Conservation (phyloP, 495 filamentous ascomycete genomes). For the Penicillium lagena region DNA sequence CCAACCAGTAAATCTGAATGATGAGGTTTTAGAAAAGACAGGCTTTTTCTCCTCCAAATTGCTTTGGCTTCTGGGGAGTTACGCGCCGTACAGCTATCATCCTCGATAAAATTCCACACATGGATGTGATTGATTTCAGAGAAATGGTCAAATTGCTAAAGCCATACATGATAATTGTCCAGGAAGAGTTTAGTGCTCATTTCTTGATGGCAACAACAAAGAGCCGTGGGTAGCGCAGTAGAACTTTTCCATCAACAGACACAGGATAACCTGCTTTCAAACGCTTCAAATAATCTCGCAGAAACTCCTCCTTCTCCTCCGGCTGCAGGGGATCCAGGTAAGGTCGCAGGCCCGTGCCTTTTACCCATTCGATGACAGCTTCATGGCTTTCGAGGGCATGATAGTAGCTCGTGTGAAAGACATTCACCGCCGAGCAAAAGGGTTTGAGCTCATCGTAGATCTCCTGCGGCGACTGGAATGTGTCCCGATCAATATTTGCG, state of each 20-base stretch:
- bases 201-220: slow-evolving; percentile 41
- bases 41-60: too few relatives aligned
- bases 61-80: too few relatives aligned
- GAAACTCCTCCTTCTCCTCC: slow-evolving; percentile 28
- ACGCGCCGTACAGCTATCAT: too few relatives aligned
- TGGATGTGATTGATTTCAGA: too few relatives aligned
- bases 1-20: too few relatives aligned
- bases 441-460: slow-evolving; percentile 42
- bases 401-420: slow-evolving; percentile 48
- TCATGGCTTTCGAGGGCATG: slow-evolving; percentile 39
- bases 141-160: too few relatives aligned
- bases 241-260: slow-evolving; percentile 35
- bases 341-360: slow-evolving; percentile 46
- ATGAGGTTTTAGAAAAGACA: too few relatives aligned
- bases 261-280: slow-evolving; percentile 29
- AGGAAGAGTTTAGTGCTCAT: slow-evolving; percentile 1
- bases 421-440: slow-evolving; percentile 29
- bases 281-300: slow-evolving; percentile 32
- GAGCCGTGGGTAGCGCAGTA: slow-evolving; percentile 40
- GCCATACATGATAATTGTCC: too few relatives aligned
- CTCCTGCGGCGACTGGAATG: slow-evolving; percentile 35
- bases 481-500: slow-evolving; percentile 33
- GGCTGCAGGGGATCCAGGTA: slow-evolving; percentile 36
- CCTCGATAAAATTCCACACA: too few relatives aligned
- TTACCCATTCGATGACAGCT: slow-evolving; percentile 52